Base-by-base conservation (phyloP, 306 rosid species). In the Sicyos edulis region DNA sequence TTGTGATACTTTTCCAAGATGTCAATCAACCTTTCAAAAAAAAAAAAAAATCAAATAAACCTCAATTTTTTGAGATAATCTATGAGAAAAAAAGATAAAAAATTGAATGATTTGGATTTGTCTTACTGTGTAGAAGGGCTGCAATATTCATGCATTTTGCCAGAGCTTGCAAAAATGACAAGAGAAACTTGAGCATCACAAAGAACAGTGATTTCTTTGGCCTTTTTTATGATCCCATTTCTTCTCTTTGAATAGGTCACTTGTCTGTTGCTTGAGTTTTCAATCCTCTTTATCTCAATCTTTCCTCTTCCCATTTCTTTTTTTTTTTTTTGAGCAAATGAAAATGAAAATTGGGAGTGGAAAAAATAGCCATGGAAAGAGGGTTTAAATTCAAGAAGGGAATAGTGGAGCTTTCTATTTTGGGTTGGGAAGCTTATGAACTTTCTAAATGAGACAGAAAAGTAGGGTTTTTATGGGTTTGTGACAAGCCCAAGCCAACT, bases 231-330 rank as follows among this genome's bases (percentile, higher is more conserved):
- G 29, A 92, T 83, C 29, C 98, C 98, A 82, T 59, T 83, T 77
- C 74, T 90, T 52, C 98, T 92, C 96, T 90, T 92, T 5, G 98
- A 75, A 47, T 84, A 92, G 8, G 98, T 90, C 52, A 92, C 98
- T 52, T 82, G 86, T 79, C 98, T 92, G 87, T 86, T 90, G 81
- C 74, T 90, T 66, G 88, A 74, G 84, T 90, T 92, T 86, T 92
- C 96, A 45, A 90, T 92, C 78, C 96, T 90, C 82, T 87, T 90
- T 50, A 92, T 92, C 88, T 92, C 98, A 75, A 92, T 90, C 93
- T 92, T 92, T 14, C 96, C 98, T 26, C 98, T 88, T 49, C 98
- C 98, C 98, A 92, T 72, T 19, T 78, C 77, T 8, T 51, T 8
- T 34, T 53, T 53, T 1, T 57, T 2, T 57, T 71, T 73, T 26